A percentile compares a stretch with the other conserved stretches of the same genome.
Evolutionary conservation across 2,329 filamentous ascomycete genomes (phyloP).

Genomic region (Rhynchosporium secalis): DNA sequence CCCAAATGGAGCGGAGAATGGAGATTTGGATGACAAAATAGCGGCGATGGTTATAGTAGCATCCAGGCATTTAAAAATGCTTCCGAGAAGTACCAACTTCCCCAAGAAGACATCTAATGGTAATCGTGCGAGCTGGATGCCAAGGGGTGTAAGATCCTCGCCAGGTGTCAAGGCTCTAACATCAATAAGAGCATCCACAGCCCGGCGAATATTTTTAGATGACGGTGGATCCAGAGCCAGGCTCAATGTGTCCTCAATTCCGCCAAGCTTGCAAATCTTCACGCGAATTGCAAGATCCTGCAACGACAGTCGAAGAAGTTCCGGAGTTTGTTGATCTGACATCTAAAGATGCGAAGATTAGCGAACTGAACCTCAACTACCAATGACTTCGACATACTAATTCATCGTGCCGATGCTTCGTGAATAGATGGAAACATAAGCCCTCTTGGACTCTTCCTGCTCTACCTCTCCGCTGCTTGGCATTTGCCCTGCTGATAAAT

Average conservation of each 20-base stretch:
- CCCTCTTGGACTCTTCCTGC: constrained; percentile 95
- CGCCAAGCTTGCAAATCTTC: constrained; percentile 94
- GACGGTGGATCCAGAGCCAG: constrained; percentile 89
- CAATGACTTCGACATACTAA: constrained; percentile 41
- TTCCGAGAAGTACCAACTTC: constrained; percentile 85
- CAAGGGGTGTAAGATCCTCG: constrained; percentile 85
- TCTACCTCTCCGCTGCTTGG: constrained; percentile 89
- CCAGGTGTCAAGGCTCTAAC: constrained; percentile 80
- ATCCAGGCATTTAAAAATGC: constrained; percentile 87
- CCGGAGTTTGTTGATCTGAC: constrained; percentile 90
- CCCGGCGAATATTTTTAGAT: constrained; percentile 86
- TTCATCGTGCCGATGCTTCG: constrained; percentile 81
- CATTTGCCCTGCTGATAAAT: constrained; percentile 93
- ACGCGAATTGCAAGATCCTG: constrained; percentile 95
- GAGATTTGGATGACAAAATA: constrained; percentile 91
- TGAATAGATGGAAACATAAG: constrained; percentile 94
- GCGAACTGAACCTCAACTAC: background rate
- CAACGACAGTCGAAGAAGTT: constrained; percentile 90
- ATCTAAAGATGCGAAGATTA: constrained; percentile 48
- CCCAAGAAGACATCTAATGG: constrained; percentile 93
- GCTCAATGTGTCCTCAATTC: constrained; percentile 85
- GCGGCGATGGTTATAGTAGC: constrained; percentile 89
- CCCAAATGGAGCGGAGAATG: constrained; percentile 84
- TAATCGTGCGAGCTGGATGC: constrained; percentile 80
- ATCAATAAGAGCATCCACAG: constrained; percentile 89